These are phyloP conservation scores for Caloboletus inedulis DNA, from an alignment of 1,284 basidiomycete genomes.

Conservation along the genomic window DNA sequence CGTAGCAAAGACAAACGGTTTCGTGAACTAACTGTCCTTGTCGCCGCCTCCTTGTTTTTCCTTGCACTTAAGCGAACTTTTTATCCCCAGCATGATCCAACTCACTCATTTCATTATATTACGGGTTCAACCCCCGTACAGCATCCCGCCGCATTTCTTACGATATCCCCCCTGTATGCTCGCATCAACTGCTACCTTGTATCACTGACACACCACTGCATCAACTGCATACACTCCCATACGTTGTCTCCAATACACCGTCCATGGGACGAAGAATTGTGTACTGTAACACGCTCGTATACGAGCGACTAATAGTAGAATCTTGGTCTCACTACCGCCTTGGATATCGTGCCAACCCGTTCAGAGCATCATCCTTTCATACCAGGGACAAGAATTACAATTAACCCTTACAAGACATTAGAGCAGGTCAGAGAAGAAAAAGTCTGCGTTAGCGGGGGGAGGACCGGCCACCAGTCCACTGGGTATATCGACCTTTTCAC, in stretches of 20 bases:
- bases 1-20: conserved; percentile 31
- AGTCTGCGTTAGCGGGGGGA: conserved; percentile 79
- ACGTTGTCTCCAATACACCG: conserved; percentile 18
- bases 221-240: conserved; percentile 39
- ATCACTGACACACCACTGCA: conserved; percentile 32
- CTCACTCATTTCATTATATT: conserved; percentile 29
- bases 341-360: background rate
- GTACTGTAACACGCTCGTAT: conserved; percentile 26
- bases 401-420: conserved; percentile 12
- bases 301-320: conserved; percentile 25
- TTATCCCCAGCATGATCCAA: conserved; percentile 19
- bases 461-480: conserved; percentile 65
- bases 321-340: conserved; percentile 7
- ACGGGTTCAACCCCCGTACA: conserved; percentile 74
- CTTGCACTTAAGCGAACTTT: conserved; percentile 4
- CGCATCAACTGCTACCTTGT: conserved; percentile 47
- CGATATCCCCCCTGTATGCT: conserved; percentile 21
- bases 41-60: conserved; percentile 2
- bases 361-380: conserved; percentile 2
- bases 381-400: conserved; percentile 12
- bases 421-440: conserved; percentile 77
- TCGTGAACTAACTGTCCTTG: conserved; percentile 23
- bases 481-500: conserved; percentile 90
- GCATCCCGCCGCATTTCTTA: conserved; percentile 19
- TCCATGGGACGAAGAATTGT: conserved; percentile 14